Evolutionary conservation across 2,329 filamentous ascomycete species (phyloP), one percentile per base, ranked within the genome.

Genomic region (Neoarthrinium moseri): DNA sequence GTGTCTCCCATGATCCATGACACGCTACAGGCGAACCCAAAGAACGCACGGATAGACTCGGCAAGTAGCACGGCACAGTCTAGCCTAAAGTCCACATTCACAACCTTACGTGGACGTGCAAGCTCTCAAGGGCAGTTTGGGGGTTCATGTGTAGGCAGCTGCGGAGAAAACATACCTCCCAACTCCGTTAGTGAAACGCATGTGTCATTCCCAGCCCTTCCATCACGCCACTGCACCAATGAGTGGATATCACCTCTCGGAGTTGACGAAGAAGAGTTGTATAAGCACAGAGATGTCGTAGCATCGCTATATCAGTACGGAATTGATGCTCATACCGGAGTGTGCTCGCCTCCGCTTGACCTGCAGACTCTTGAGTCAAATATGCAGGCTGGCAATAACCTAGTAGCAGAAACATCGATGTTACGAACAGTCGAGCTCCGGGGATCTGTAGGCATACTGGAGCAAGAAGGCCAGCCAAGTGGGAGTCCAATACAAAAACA

Each of bases 221-320:
- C 40, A 32, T 59, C 59, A 5, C 57, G 58, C 20, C 36, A 55
- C 1, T 56, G 45, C 29, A 60, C 58, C 4, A 55, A 51, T 42
- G 59, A 63, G 22, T 62, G 58, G 60, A 27, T 62, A 20, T 58
- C 54, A 6, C 60, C 59, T 3, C 29, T 53, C 12, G 52, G 51
- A 4, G 32, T 55, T 7, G 50, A 47, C 26, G 47, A 50, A 12
- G 51, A 52, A 30, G 22, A 41, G 22, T 8, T 22, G 10, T 8
- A 8, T 20, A 23, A 35, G 17, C 32, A 11, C 17, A 17, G 10
- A 11, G 17, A 40, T 20, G 45, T 37, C 47, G 35, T 30, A 5
- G n/a, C 34, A 13, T 33, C 33, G 7, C 48, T 60, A 1, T 62
- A 60, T 41, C 42, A 51, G 13, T 29, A 32, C 15, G 57, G 59